Percentiles rank a stretch among this genome's conserved stretches.
These are phyloP conservation scores for Cladosporium halotolerans DNA, from an alignment of 2,329 filamentous ascomycete genomes.

Conservation along the genomic window DNA sequence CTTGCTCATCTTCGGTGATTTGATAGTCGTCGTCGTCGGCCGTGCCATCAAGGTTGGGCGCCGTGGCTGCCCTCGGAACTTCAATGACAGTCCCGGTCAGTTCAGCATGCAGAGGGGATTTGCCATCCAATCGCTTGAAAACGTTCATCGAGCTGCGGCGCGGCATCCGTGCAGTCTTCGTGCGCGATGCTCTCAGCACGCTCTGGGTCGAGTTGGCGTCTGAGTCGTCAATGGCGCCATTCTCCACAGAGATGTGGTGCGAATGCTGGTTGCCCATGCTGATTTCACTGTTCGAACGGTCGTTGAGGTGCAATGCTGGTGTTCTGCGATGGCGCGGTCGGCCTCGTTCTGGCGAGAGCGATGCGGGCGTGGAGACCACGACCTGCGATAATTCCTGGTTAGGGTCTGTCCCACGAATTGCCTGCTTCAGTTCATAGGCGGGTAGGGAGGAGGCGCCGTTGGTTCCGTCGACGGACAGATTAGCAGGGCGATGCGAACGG, in stretches of 20 bases:
- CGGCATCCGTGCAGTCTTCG: conserved; percentile 18
- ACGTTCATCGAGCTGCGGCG: conserved; percentile 28
- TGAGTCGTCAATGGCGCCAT: conserved; percentile 7
- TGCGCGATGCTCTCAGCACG: conserved; percentile 17
- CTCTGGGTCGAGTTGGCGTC: conserved; percentile 23
- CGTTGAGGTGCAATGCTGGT: conserved; percentile 10
- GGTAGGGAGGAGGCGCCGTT: conserved; percentile 24
- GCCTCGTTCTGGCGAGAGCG: conserved; percentile 12
- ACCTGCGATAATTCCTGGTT: conserved; percentile 8
- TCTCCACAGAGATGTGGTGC: not conserved
- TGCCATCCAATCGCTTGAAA: conserved; percentile 27
- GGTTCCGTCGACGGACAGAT: conserved; percentile 19
- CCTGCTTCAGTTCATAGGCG: conserved; percentile 19
- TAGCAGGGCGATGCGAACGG: conserved; percentile 18
- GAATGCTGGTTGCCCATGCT: conserved; percentile 28
- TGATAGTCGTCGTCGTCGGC: conserved; percentile 1
- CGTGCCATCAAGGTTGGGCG: conserved; percentile 10
- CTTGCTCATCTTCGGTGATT: conserved; percentile 1
- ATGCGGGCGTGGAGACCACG: conserved; percentile 10
- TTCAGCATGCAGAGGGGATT: conserved; percentile 20
- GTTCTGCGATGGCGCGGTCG: conserved; percentile 16
- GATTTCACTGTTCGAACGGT: not conserved
- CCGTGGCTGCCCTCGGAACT: conserved; percentile 11
- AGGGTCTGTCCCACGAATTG: conserved; percentile 18
- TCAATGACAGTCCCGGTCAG: conserved; percentile 18